Base-by-base conservation (phyloP, 208 protist species). In the Angomonas ambiguus region DNA sequence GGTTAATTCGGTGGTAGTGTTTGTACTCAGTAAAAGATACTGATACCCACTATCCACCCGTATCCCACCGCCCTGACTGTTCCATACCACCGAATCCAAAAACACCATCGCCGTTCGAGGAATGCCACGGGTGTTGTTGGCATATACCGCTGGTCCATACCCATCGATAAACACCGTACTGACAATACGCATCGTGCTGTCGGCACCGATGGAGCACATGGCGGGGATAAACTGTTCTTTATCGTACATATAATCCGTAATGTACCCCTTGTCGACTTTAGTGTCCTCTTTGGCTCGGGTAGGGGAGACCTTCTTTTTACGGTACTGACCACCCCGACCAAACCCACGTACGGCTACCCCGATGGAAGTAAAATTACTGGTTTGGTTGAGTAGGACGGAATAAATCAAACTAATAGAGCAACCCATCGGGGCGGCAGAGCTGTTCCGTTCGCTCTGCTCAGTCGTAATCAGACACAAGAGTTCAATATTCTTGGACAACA, bases 121-220 rank as follows among this genome's bases (percentile, higher is more conserved):
- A 1, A 53, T 49, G 1, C 65, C 55, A 34, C 57, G 71, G 28
- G 31, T 42, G 1, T 58, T 57, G 11, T 71, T 49, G 18, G 53
- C 66, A 65, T 79, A 79, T 2, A 83, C 20, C 2, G 77, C 67
- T 0, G 77, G 68, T 20, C 69, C 77, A 55, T 71, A 73, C 67
- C 73, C 74, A 10, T 71, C 41, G 41, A 71, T 51, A 11, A 83
- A 31, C 11, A 74, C 70, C 13, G 33, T 59, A 22, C 71, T 67
- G 11, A 41, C 18, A 20, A 77, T 30, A 31, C 25, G 45, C 33
- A 63, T 61, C 31, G 48, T 59, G 10, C 59, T 65, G 66, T 31
- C 18, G 49, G n/a, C 18, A n/a, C 48, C n/a, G 18, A 25, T 58
- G 0, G 33, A 33, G 10, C 45, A 27, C 1, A 27, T 0, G 10